Evolutionary conservation across 352 stramenopile species (phyloP).

Genomic region (Phytophthora cryptogea): DNA sequence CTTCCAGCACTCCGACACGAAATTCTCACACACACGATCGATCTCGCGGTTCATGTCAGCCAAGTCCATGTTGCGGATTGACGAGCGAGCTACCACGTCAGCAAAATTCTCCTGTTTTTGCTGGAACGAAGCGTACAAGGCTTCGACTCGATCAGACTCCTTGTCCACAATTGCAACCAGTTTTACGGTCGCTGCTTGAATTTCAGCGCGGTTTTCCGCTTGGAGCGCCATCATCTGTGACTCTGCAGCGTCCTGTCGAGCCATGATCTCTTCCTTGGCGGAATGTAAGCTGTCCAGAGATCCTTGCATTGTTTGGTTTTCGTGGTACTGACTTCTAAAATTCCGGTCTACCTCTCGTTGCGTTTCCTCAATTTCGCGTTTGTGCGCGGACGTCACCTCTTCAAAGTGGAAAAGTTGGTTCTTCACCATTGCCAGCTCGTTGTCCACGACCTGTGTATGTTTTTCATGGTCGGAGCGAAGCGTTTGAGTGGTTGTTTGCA

Average conservation of each 20-base stretch:
- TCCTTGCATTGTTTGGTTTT: conserved; percentile 51
- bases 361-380: conserved; percentile 62
- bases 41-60: conserved; percentile 81
- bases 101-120: conserved; percentile 84
- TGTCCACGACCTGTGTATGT: conserved; percentile 54
- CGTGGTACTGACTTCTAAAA: conserved; percentile 54
- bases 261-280: conserved; percentile 55
- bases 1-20: conserved; percentile 87
- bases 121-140: conserved; percentile 80
- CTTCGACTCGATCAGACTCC: conserved; percentile 78
- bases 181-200: conserved; percentile 63
- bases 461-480: conserved; percentile 58
- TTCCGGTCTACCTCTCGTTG: conserved; percentile 63
- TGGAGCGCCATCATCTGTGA: conserved; percentile 71
- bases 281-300: conserved; percentile 47
- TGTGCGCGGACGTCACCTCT: conserved; percentile 61
- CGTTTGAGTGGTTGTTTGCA: conserved; percentile 49
- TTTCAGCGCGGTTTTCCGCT: conserved; percentile 75
- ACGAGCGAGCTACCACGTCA: conserved; percentile 74
- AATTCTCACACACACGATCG: conserved; percentile 76
- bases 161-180: conserved; percentile 79
- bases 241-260: conserved; percentile 61
- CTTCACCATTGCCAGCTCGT: conserved; percentile 66
- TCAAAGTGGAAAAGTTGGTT: conserved; percentile 82
- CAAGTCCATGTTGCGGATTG: conserved; percentile 85